Percentiles rank a stretch among this genome's conserved stretches.
Evolutionary conservation across 2,329 filamentous ascomycete genomes (phyloP).

Genomic region (Pseudopyricularia cyperi): DNA sequence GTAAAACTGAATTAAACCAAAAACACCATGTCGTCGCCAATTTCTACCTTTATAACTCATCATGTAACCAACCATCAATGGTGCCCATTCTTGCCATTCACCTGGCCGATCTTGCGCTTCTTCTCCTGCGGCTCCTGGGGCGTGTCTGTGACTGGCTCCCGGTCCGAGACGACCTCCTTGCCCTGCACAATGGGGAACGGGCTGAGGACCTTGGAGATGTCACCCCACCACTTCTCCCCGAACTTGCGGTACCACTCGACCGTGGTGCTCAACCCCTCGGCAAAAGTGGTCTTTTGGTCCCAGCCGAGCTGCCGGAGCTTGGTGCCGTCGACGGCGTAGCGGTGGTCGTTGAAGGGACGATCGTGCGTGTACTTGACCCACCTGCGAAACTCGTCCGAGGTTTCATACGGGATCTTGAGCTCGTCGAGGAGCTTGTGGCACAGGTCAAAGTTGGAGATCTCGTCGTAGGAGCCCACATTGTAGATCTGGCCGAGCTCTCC

Average conservation of each 20-base stretch:
- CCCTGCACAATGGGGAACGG: slow-evolving; percentile 51
- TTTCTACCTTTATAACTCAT: too few relatives aligned
- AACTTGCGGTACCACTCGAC: slow-evolving; percentile 59
- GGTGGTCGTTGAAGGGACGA: slow-evolving; percentile 64
- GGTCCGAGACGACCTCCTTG: slow-evolving; percentile 39
- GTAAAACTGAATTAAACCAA: too few relatives aligned
- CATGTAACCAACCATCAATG: too few relatives aligned
- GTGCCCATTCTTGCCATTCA: background rate
- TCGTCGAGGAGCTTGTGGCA: slow-evolving; percentile 51
- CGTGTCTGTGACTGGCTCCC: slow-evolving; percentile 22
- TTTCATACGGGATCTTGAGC: slow-evolving; percentile 41
- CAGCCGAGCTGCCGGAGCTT: slow-evolving; percentile 57
- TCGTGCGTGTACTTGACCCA: slow-evolving; percentile 68
- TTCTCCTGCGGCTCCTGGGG: slow-evolving; percentile 11
- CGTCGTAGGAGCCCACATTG: slow-evolving; percentile 68
- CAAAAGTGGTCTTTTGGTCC: slow-evolving; percentile 53
- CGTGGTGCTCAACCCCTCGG: slow-evolving; percentile 48
- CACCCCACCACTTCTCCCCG: slow-evolving; percentile 59
- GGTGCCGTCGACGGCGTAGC: slow-evolving; percentile 58
- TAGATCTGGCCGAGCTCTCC: slow-evolving; percentile 65
- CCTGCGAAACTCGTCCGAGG: slow-evolving; percentile 38
- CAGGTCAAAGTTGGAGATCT: slow-evolving; percentile 61
- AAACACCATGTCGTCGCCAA: too few relatives aligned
- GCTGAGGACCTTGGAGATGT: slow-evolving; percentile 55
- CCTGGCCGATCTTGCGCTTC: slow-evolving; percentile 1